Conservation (phyloP, 1,284 basidiomycete genomes). For the Cryptococcus sp. region DNA sequence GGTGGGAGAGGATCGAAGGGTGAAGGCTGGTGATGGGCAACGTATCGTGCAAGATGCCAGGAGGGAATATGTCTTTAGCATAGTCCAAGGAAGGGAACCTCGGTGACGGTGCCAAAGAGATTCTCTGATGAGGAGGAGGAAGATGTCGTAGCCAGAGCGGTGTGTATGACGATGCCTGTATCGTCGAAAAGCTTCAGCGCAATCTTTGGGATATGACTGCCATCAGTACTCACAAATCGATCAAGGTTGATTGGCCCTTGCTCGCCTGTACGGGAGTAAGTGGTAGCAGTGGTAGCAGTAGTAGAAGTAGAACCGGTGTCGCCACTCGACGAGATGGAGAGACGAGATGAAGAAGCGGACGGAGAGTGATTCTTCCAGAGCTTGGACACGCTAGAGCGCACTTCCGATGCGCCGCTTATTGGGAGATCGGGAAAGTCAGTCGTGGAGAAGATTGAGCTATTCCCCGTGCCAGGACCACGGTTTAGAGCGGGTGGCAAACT, state of each 20-base stretch:
- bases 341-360: neutral
- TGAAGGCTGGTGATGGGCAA: neutral
- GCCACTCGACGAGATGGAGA: neutral
- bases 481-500: too few relatives aligned
- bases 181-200: neutral
- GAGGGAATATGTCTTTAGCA: constrained; percentile 10
- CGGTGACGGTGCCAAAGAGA: constrained; percentile 10
- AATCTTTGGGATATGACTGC: neutral
- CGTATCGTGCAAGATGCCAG: neutral
- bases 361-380: neutral
- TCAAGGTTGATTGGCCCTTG: neutral
- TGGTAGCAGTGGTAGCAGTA: neutral
- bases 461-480: too few relatives aligned
- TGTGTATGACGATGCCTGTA: constrained; percentile 21
- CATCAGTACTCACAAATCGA: constrained; percentile 5
- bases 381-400: too few relatives aligned
- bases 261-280: neutral
- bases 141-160: constrained; percentile 26
- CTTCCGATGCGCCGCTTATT: too few relatives aligned
- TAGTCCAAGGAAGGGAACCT: constrained; percentile 22
- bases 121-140: constrained; percentile 11
- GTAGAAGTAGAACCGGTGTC: neutral
- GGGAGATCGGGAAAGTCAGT: too few relatives aligned
- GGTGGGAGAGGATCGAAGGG: constrained; percentile 17
- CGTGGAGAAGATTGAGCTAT: too few relatives aligned